Conservation (phyloP, 768 basidiomycete genomes). For the Tricholoma terreum region DNA sequence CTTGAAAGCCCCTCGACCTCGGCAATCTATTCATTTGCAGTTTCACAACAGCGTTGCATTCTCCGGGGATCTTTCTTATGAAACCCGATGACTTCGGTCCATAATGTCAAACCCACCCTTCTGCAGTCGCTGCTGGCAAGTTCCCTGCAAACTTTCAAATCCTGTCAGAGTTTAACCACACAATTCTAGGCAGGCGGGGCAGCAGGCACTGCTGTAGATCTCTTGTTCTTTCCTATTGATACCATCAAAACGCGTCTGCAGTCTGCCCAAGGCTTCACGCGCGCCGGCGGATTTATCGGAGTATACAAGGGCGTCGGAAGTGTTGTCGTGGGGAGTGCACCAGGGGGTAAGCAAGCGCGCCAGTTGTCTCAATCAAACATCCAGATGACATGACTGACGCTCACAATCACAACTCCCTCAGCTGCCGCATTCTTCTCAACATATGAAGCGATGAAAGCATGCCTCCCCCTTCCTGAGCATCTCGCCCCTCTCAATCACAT, state of each 20-base stretch:
- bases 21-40: too few species aligned
- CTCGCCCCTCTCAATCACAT: conserved; percentile 61
- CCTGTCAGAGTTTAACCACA: background rate
- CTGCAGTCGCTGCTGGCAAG: conserved; percentile 29
- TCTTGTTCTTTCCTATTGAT: conserved; percentile 96
- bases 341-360: conserved; percentile 64
- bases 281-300: conserved; percentile 84
- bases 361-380: background rate
- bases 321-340: conserved; percentile 91
- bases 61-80: background rate
- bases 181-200: conserved; percentile 48
- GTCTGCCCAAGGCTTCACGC: conserved; percentile 78
- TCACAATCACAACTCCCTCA: conserved; percentile 28
- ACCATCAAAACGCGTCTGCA: conserved; percentile 96
- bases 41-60: background rate
- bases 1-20: too few species aligned
- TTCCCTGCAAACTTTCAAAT: too few species aligned
- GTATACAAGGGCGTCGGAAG: conserved; percentile 94
- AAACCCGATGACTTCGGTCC: background rate
- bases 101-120: conserved; percentile 25
- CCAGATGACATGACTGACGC: background rate
- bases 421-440: conserved; percentile 95
- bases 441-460: conserved; percentile 84
- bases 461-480: conserved; percentile 57
- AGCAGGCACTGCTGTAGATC: conserved; percentile 92